These are phyloP conservation scores for Lachnellula occidentalis DNA, from an alignment of 2,329 filamentous ascomycete genomes.

Conservation along the genomic window DNA sequence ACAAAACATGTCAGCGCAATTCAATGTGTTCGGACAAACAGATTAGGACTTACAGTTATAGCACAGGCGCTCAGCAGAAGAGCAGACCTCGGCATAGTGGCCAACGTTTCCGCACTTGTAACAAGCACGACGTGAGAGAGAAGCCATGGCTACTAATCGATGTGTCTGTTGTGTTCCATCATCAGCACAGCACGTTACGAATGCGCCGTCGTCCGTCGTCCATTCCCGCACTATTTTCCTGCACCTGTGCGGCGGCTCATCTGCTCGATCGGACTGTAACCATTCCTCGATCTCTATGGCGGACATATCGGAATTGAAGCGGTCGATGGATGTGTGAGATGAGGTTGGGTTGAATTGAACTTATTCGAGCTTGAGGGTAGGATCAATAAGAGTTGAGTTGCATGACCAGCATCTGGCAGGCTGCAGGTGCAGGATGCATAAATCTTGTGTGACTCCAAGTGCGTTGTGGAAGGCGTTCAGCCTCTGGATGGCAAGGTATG, in stretches of 20 bases:
- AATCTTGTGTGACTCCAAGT: constrained; percentile 25
- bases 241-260: constrained; percentile 31
- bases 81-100: constrained; percentile 86
- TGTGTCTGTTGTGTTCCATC: constrained; percentile 31
- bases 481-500: neutral
- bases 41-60: constrained; percentile 78
- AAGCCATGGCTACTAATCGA: constrained; percentile 56
- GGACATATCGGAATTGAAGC: constrained; percentile 19
- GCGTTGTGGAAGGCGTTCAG: neutral
- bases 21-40: neutral
- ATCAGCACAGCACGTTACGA: constrained; percentile 34
- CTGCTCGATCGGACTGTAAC: constrained; percentile 26
- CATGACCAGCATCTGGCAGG: constrained; percentile 29
- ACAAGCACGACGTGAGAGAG: constrained; percentile 75
- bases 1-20: constrained; percentile 9
- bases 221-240: constrained; percentile 30
- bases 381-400: constrained; percentile 23
- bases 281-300: constrained; percentile 30
- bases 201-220: constrained; percentile 29
- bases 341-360: constrained; percentile 7
- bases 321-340: constrained; percentile 5
- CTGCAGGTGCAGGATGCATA: constrained; percentile 31
- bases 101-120: constrained; percentile 71
- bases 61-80: constrained; percentile 95
- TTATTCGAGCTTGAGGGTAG: constrained; percentile 17